phyloP scores from a whole-genome alignment of 495 filamentous ascomycete species.

The Bacidia rubella region DNA sequence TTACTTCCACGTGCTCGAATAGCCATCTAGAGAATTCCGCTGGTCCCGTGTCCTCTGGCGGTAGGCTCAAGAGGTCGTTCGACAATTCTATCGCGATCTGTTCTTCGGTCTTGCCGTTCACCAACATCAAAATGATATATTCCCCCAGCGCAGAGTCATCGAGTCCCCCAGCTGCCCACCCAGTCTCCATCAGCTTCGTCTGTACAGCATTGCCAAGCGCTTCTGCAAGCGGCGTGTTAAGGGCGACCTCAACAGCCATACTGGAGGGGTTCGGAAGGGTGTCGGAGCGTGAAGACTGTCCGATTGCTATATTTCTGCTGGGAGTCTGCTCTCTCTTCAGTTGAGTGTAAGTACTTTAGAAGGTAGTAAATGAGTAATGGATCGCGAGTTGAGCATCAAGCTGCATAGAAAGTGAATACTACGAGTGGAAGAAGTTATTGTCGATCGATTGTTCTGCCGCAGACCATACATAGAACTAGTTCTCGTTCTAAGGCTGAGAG shows the following conservation, averaged over 20 bases:
- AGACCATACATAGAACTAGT: too few species aligned
- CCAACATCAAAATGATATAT: constrained; percentile 93
- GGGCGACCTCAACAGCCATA: constrained; percentile 62
- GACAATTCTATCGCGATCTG: constrained; percentile 82
- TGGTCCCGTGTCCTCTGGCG: constrained; percentile 68
- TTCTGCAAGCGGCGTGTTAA: constrained; percentile 67
- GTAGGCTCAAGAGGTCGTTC: constrained; percentile 72
- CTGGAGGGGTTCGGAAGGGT: constrained; percentile 9
- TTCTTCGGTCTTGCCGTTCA: constrained; percentile 80
- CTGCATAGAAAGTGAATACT: too few species aligned
- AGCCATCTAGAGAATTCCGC: constrained; percentile 81
- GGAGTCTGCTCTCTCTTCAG: background rate
- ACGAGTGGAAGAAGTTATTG: too few species aligned
- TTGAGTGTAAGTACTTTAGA: too few species aligned
- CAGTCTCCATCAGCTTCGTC: constrained; percentile 88
- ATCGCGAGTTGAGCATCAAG: too few species aligned
- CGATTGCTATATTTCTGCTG: background rate
- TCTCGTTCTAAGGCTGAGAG: background rate
- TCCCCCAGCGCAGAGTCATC: constrained; percentile 81
- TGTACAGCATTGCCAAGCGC: constrained; percentile 68
- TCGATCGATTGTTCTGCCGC: too few species aligned
- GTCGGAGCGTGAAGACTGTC: background rate
- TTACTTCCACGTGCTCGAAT: constrained; percentile 62
- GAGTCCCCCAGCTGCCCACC: constrained; percentile 68
- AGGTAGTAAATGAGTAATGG: too few species aligned